Percentiles rank a stretch among this genome's conserved stretches.
Conservation (phyloP, 129 eudicot genomes). For the Saussurea involucrata region DNA sequence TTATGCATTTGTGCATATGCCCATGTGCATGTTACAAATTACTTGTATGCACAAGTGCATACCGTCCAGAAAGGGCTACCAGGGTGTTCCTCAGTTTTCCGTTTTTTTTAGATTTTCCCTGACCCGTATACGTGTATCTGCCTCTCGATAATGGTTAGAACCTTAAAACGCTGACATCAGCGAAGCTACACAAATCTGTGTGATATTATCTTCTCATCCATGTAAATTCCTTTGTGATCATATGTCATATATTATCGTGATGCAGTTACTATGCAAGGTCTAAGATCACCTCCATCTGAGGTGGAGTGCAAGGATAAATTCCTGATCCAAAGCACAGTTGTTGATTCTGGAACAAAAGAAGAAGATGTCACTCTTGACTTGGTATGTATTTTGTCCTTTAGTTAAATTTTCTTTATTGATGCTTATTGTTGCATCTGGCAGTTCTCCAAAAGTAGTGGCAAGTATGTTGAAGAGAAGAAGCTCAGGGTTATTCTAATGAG, state of each 20-base stretch:
- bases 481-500: constrained; percentile 54
- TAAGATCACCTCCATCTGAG: constrained; percentile 52
- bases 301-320: constrained; percentile 82
- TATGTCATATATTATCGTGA: not conserved
- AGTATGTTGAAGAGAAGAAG: constrained; percentile 67
- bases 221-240: not conserved
- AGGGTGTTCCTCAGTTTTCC: too few relatives aligned
- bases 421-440: constrained; percentile 35
- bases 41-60: too few relatives aligned
- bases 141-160: too few relatives aligned
- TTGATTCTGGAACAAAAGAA: constrained; percentile 51
- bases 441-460: constrained; percentile 58
- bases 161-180: not conserved
- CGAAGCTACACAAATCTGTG: not conserved
- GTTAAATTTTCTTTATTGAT: not conserved
- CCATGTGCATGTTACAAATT: too few relatives aligned
- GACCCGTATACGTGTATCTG: too few relatives aligned
- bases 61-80: too few relatives aligned
- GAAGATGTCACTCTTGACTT: constrained; percentile 56
- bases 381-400: constrained; percentile 35
- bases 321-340: constrained; percentile 69
- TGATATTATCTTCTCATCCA: not conserved
- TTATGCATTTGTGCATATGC: too few relatives aligned
- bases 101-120: too few relatives aligned
- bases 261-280: constrained; percentile 79